Evolutionary conservation across 208 protist genomes (phyloP).

Genomic region (Vickermania ingenoplastis): DNA sequence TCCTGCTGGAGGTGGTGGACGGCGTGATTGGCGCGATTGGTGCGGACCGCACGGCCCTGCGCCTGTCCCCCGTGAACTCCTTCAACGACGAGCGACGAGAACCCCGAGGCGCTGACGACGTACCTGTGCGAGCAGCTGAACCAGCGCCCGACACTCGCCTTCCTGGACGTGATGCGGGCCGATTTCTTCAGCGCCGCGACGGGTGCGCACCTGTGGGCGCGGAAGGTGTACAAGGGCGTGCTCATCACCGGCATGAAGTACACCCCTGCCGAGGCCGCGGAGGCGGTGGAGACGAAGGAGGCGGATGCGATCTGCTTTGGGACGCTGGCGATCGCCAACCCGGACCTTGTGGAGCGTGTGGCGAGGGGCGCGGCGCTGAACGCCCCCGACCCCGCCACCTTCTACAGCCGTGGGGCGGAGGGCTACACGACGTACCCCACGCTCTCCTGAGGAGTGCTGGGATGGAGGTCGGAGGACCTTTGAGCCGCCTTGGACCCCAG

Average conservation of each 20-base stretch:
- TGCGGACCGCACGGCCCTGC: conserved; percentile 28
- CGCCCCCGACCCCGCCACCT: conserved; percentile 9
- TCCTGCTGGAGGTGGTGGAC: conserved; percentile 65
- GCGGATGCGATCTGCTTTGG: conserved; percentile 49
- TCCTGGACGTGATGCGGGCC: conserved; percentile 29
- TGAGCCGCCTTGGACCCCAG: no score
- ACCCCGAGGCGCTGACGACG: conserved; percentile 29
- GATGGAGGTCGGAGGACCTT: no score
- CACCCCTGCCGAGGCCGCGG: conserved; percentile 25
- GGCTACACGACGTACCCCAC: conserved; percentile 39
- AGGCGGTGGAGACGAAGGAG: conserved; percentile 16
- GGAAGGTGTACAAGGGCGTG: conserved; percentile 28
- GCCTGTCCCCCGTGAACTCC: conserved; percentile 47
- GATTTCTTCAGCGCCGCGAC: conserved; percentile 10
- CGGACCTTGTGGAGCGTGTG: conserved; percentile 43
- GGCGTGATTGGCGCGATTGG: conserved; percentile 33
- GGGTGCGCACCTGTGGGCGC: conserved; percentile 31
- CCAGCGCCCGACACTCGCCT: conserved; percentile 27
- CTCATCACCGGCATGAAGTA: conserved; percentile 34
- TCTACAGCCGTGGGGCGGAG: conserved; percentile 17
- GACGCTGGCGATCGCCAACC: conserved; percentile 42
- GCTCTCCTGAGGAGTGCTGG: conserved; percentile 1
- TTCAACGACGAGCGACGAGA: conserved; percentile 22
- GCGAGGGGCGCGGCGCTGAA: conserved; percentile 21
- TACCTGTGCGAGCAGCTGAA: conserved; percentile 43